Conservation (phyloP, 78 protist species). For the Bodo saltans region DNA sequence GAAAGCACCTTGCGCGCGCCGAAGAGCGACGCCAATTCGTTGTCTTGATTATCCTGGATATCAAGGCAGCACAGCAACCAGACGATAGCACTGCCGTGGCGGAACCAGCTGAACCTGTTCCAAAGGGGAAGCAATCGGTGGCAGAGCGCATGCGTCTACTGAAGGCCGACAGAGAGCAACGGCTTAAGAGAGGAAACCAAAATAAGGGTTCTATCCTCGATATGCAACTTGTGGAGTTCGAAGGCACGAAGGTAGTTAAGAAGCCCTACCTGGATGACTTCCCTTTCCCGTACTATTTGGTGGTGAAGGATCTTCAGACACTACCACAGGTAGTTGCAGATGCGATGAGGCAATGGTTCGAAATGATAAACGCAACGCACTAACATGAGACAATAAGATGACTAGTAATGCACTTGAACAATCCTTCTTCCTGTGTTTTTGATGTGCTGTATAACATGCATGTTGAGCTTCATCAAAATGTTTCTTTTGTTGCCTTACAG, state of each 20-base stretch:
- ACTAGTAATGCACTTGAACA: too few relatives aligned
- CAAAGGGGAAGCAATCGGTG: not conserved
- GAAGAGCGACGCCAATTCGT: constrained; percentile 26
- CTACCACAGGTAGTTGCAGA: too few relatives aligned
- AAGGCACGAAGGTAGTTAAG: constrained; percentile 7
- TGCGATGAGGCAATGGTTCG: too few relatives aligned
- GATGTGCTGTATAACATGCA: too few relatives aligned
- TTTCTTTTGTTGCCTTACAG: too few relatives aligned
- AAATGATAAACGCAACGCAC: too few relatives aligned
- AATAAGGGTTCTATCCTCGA: constrained; percentile 6
- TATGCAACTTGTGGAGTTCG: not conserved
- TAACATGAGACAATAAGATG: too few relatives aligned
- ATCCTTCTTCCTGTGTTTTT: too few relatives aligned
- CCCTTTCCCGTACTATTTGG: constrained; percentile 38
- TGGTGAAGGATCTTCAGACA: constrained; percentile 26
- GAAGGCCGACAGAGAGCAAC: not conserved
- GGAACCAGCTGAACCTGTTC: not conserved
- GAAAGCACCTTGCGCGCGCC: not conserved
- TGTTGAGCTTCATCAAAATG: too few relatives aligned
- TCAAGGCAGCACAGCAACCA: not conserved
- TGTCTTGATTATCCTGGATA: constrained; percentile 31
- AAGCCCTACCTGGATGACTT: constrained; percentile 33
- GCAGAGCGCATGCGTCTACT: not conserved
- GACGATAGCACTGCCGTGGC: not conserved
- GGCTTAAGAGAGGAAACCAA: not conserved